Evolutionary conservation across 2,329 filamentous ascomycete species (phyloP).

Genomic region (Elsinoe ampelina): DNA sequence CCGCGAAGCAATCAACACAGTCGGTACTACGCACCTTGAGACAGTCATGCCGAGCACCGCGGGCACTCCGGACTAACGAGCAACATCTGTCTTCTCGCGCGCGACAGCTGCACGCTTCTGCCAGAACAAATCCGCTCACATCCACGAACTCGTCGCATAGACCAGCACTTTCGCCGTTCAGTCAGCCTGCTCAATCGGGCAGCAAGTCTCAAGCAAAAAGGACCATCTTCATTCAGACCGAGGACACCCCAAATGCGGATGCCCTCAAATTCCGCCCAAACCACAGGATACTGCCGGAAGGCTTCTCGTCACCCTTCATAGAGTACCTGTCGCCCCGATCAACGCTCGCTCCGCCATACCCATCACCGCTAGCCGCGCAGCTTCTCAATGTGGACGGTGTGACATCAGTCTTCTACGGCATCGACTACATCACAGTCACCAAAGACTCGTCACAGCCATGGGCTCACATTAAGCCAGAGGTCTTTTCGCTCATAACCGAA

Average conservation of each 20-base stretch:
- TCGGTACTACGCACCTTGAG: background rate
- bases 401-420: conserved; percentile 87
- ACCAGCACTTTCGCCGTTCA: conserved; percentile 20
- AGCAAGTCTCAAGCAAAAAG: conserved; percentile 35
- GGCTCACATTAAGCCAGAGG: conserved; percentile 89
- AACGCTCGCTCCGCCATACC: conserved; percentile 78
- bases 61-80: background rate
- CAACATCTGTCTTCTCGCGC: conserved; percentile 1
- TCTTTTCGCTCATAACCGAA: conserved; percentile 92
- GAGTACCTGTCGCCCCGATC: conserved; percentile 86
- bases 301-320: conserved; percentile 65
- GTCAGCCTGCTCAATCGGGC: conserved; percentile 17
- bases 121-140: conserved; percentile 16
- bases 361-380: conserved; percentile 81
- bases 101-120: background rate
- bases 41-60: background rate
- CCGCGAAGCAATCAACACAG: background rate
- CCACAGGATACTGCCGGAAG: conserved; percentile 69
- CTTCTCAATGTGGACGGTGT: conserved; percentile 91
- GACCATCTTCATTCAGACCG: conserved; percentile 96
- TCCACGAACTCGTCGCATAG: conserved; percentile 19
- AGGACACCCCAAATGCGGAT: conserved; percentile 88
- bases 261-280: conserved; percentile 93
- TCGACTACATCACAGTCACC: conserved; percentile 93
- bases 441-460: conserved; percentile 83